A percentile compares a stretch with the other conserved stretches of the same genome.
Evolutionary conservation across 192 early-diverging fungal species (phyloP).

Genomic region (Podila epicladia): DNA sequence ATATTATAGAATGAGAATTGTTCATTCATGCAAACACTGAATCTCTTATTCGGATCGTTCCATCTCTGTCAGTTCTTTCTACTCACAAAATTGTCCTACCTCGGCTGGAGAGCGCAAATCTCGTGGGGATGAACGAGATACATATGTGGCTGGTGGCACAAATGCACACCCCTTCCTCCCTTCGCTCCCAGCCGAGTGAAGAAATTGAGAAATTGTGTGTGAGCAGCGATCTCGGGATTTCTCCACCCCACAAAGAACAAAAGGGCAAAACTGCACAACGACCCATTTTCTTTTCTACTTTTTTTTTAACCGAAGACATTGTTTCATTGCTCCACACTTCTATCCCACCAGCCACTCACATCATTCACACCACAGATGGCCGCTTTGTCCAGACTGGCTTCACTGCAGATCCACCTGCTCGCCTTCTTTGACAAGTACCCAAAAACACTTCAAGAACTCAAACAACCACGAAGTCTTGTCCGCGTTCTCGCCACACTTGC

Average conservation of each 20-base stretch:
- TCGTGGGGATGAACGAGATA: no score
- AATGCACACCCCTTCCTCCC: no score
- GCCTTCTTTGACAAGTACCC: slow-evolving; percentile 16
- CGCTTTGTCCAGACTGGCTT: slow-evolving; percentile 11
- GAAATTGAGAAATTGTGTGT: background rate
- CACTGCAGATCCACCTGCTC: background rate
- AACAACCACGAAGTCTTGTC: no score
- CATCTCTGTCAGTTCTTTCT: no score
- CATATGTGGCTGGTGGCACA: no score
- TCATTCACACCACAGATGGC: slow-evolving; percentile 6
- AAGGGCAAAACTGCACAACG: no score
- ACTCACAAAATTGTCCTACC: no score
- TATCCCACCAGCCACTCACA: background rate
- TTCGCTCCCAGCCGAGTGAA: background rate
- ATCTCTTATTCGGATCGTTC: no score
- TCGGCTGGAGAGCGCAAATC: no score
- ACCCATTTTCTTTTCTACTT: background rate
- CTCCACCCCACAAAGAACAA: background rate
- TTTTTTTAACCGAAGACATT: background rate
- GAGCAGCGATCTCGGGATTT: background rate
- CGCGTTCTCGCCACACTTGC: slow-evolving; percentile 11
- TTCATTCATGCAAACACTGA: no score
- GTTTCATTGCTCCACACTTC: background rate
- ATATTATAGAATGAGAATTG: no score
- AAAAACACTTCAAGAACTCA: no score